Conservation (phyloP, 2,329 filamentous ascomycete species). For the Colletotrichum navitas region DNA sequence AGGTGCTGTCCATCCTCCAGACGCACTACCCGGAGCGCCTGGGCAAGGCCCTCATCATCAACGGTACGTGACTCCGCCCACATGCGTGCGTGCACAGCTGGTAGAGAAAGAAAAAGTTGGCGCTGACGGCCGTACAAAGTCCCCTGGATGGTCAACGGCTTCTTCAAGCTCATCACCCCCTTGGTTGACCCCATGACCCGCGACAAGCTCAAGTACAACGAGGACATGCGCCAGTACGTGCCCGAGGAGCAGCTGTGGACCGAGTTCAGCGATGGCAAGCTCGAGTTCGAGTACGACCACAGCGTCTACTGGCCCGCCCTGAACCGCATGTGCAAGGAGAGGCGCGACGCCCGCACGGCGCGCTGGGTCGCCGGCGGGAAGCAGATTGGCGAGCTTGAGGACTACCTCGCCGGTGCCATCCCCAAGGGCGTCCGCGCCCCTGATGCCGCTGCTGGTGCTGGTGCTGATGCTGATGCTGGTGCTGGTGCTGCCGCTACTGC, state of each 20-base stretch:
- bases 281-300: constrained; percentile 95
- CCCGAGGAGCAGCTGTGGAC: constrained; percentile 86
- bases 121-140: constrained; percentile 63
- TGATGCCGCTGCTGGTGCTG: background rate
- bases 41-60: constrained; percentile 89
- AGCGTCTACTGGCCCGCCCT: constrained; percentile 89
- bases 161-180: constrained; percentile 95
- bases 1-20: constrained; percentile 92
- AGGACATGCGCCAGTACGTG: constrained; percentile 86
- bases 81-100: too few relatives aligned
- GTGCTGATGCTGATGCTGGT: background rate
- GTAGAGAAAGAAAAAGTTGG: background rate
- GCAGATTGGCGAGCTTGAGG: constrained; percentile 86
- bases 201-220: constrained; percentile 98
- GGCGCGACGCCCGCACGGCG: constrained; percentile 70
- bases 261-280: constrained; percentile 77
- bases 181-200: constrained; percentile 96
- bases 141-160: constrained; percentile 90
- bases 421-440: constrained; percentile 29
- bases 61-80: constrained; percentile 68
- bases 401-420: constrained; percentile 79
- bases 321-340: constrained; percentile 75
- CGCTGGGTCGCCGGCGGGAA: constrained; percentile 87
- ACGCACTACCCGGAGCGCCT: constrained; percentile 95
- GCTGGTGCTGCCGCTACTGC: constrained; percentile 5